Evolutionary conservation across 306 rosid species (phyloP), one percentile per base, ranked within the genome.

Genomic region (Quercus variabilis): DNA sequence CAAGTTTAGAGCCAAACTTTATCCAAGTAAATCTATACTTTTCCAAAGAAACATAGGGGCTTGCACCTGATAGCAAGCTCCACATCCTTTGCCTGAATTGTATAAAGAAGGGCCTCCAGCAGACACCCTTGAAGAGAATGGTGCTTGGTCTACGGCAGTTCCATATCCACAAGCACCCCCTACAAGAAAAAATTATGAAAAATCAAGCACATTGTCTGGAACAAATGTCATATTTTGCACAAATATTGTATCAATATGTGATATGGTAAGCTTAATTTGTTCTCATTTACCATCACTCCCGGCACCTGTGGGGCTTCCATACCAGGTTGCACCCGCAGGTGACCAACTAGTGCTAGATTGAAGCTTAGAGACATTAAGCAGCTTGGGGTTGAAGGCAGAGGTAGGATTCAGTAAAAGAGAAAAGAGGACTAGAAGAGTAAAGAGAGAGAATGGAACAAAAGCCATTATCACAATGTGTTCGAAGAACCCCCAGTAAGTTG

Each of bases 81-180:
- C 98, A 59, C 98, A 94, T 14, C 90, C 97, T 85, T 84, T 73
- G 49, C 97, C 98, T 0, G 86, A 74, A 5, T 86, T 65, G 78
- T 30, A 94, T 71, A 94, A 69, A 2, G 87, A 80, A 11, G 97
- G 90, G 9, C 94, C 92, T 73, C 90, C 97, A 0, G 97, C 95
- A 0, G 97, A 76, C 25, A 94, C 51, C 46, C 86, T 33, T 9
- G 90, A 71, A 20, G 89, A 86, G 72, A 92, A 89, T 49, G 98
- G 97, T 5, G 89, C 55, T 76, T 87, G 79, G 41, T 76, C 91
- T 46, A 94, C 98, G 23, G 82, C 79, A 6, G 10, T 18, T 1
- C 78, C 84, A 77, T 92, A 94, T 59, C 97, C 98, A 81, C 98
- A 94, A 18, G 98, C 95, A 76, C 93, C 95, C 41, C 94, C 97